These are phyloP conservation scores for Nadsonia starkeyi-henricii DNA, from an alignment of 1,139 yeast genomes.

Conservation along the genomic window DNA sequence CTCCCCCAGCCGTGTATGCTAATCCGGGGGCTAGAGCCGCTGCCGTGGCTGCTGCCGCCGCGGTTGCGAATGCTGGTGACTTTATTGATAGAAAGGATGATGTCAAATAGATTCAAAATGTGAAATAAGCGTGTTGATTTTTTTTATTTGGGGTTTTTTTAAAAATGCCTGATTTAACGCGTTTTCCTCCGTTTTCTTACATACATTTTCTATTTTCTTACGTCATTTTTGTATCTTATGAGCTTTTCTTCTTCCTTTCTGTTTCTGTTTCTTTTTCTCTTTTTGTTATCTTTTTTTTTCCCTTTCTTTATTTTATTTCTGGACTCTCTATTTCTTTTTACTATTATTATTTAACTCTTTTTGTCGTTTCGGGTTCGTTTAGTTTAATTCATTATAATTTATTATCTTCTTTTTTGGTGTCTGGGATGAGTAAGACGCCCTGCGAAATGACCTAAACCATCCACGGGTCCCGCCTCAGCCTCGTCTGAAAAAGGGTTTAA, in stretches of 20 bases:
- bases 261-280: background rate
- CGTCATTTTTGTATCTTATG: background rate
- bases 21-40: background rate
- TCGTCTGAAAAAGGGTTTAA: too few species aligned
- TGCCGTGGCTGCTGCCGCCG: background rate
- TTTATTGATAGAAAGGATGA: background rate
- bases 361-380: background rate
- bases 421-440: too few species aligned
- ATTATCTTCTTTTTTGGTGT: too few species aligned
- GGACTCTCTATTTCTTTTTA: background rate
- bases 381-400: too few species aligned
- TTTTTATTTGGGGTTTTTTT: too few species aligned
- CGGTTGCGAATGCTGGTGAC: background rate
- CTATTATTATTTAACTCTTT: background rate
- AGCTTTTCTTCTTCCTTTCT: background rate
- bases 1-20: background rate
- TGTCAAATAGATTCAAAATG: too few species aligned
- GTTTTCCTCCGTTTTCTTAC: too few species aligned
- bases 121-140: too few species aligned
- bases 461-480: too few species aligned
- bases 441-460: too few species aligned
- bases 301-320: background rate
- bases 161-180: background rate
- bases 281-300: background rate
- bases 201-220: background rate